Evolutionary conservation across 768 basidiomycete species (phyloP), one percentile per base, ranked within the genome.

Genomic region (Pholiota microspora): DNA sequence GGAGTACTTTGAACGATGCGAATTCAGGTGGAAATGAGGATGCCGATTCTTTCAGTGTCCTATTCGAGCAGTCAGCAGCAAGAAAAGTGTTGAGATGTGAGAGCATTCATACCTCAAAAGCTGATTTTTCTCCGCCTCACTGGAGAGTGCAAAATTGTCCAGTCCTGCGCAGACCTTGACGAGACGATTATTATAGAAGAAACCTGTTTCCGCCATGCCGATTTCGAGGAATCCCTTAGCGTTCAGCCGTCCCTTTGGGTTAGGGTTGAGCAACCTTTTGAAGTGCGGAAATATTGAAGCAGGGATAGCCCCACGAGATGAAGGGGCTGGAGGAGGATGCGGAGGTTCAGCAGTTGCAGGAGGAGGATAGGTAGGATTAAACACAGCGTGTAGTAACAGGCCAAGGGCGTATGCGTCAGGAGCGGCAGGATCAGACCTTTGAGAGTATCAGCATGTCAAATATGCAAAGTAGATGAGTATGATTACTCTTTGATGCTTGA

Each of bases 191-290:
- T 75, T 74, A 2, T 79, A 73, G 69, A 97, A 98, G 69, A 96
- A 97, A 0, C 93, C 94, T 2, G 79, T 80, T 49, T 88, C 83
- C 6, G 80, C 75, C 85, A 88, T 88, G n/a, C 92, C 93, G 3
- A 83, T 71, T 18, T 90, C 86, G 13, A 97, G 76, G 68, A 98
- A 92, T 2, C 74, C 73, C 59, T 90, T 88, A 0, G 89, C 78
- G 1, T 86, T 80, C 62, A 94, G 72, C 18, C 97, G 84, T 1
- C 82, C 79, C 65, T 87, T 91, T 0, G 91, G 84, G 66, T 86
- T 94, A 1, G 96, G 96, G 63, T 94, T 94, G 13, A 98, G 77
- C 32, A 99, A 83, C 48, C 84, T 87, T 69, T 94, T 95, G 78
- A 88, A 95, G 1, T 80, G 76, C 0, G 86, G 79, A 68, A 96